These are phyloP conservation scores for Aspergillus steynii DNA, from an alignment of 495 filamentous ascomycete genomes.

Conservation along the genomic window DNA sequence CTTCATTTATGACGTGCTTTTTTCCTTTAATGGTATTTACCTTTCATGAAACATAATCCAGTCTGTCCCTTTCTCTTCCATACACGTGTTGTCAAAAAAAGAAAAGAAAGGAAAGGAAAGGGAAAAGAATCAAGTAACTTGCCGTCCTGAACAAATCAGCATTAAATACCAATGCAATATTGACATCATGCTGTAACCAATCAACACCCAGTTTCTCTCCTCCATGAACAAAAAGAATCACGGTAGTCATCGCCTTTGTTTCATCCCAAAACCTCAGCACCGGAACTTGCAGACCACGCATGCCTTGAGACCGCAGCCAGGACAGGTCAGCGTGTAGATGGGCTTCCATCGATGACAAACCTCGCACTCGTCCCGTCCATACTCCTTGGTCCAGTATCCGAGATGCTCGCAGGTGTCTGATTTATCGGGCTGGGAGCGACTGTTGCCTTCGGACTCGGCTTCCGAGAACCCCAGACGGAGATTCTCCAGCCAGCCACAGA, in stretches of 20 bases:
- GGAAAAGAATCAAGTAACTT: no score
- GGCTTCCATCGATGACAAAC: slow-evolving; percentile 35
- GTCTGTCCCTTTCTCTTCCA: no score
- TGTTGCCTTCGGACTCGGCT: background rate
- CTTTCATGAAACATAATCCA: no score
- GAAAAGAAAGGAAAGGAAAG: no score
- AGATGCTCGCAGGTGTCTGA: slow-evolving; percentile 27
- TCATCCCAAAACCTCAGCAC: slow-evolving; percentile 7
- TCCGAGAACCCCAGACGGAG: slow-evolving; percentile 17
- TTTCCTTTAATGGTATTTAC: no score
- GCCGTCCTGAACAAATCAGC: no score
- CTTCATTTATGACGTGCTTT: no score
- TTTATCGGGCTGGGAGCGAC: background rate
- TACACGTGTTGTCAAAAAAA: no score
- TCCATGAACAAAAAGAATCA: background rate
- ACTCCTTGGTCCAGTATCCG: slow-evolving; percentile 32
- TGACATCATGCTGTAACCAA: no score
- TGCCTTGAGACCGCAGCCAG: slow-evolving; percentile 30
- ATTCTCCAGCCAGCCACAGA: slow-evolving; percentile 28
- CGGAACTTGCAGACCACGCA: slow-evolving; percentile 39
- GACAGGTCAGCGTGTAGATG: slow-evolving; percentile 33
- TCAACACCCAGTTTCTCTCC: background rate
- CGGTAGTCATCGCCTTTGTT: no score
- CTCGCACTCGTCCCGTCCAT: slow-evolving; percentile 25
- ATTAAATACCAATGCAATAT: no score